Percentiles rank a stretch among this genome's conserved stretches.
Conservation (phyloP, 2,329 filamentous ascomycete species). For the Sporothrix dimorphospora region DNA sequence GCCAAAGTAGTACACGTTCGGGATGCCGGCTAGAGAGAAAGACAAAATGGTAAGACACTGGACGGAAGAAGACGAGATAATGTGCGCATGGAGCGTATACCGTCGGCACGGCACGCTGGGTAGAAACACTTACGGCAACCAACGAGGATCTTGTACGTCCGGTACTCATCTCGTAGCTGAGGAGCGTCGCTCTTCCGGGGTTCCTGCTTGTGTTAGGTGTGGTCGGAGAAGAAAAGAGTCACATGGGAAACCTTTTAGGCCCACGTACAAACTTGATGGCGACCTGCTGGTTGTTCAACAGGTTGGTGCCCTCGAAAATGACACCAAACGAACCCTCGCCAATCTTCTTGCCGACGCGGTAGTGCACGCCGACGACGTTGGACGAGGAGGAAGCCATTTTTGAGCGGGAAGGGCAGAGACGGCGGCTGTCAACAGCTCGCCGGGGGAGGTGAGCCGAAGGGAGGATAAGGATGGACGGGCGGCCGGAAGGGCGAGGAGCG, state of each 20-base stretch:
- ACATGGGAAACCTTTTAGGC: neutral
- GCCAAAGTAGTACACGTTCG: constrained; percentile 99
- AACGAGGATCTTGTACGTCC: constrained; percentile 98
- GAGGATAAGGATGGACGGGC: neutral
- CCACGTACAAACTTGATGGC: constrained; percentile 91
- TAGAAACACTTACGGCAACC: constrained; percentile 82
- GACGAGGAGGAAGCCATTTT: constrained; percentile 85
- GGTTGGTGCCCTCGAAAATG: constrained; percentile 97
- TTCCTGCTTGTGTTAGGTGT: constrained; percentile 63
- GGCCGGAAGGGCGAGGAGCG: neutral
- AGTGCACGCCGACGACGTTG: constrained; percentile 98
- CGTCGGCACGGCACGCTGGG: neutral
- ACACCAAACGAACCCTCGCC: constrained; percentile 98
- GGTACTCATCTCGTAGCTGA: constrained; percentile 95
- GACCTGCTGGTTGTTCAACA: constrained; percentile 98
- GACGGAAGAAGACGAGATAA: neutral
- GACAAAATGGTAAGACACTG: constrained; percentile 8
- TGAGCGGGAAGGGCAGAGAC: constrained; percentile 32
- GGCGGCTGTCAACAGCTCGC: constrained; percentile 18
- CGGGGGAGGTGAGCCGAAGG: neutral
- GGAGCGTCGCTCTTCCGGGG: constrained; percentile 98
- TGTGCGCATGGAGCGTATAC: neutral
- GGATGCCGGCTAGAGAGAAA: constrained; percentile 76
- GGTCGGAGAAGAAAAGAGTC: neutral
- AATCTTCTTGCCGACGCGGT: constrained; percentile 98